These are phyloP conservation scores for Poa pratensis DNA, from an alignment of 176 grass and related monocot species.

Conservation along the genomic window DNA sequence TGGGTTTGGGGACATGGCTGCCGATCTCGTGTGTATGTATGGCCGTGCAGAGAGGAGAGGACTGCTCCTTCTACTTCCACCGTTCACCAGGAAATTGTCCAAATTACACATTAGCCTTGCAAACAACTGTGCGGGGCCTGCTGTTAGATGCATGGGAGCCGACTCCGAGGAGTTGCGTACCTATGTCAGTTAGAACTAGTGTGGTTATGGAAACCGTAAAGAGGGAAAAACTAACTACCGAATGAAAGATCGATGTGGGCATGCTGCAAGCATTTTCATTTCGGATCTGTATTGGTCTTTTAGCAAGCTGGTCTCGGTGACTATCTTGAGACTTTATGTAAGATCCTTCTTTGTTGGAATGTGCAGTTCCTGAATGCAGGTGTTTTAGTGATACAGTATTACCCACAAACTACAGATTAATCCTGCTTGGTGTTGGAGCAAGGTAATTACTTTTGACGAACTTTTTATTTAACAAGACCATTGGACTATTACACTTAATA, in stretches of 20 bases:
- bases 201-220: too few species aligned
- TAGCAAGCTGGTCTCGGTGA: background rate
- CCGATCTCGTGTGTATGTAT: background rate
- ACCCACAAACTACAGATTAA: background rate
- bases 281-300: too few species aligned
- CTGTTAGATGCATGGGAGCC: background rate
- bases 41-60: background rate
- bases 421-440: too few species aligned
- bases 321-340: fast-evolving
- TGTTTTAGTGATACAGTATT: background rate
- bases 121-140: too few species aligned
- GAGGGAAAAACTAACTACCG: too few species aligned
- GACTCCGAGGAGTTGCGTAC: background rate
- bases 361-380: background rate
- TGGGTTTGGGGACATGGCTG: background rate
- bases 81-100: background rate
- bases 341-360: background rate
- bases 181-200: background rate
- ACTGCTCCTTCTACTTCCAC: background rate
- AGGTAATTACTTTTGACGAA: background rate
- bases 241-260: too few species aligned
- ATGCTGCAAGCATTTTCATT: too few species aligned
- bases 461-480: background rate
- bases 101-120: background rate
- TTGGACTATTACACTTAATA: background rate